Base-by-base conservation (phyloP, 2,329 filamentous ascomycete genomes). In the Neonectria ditissima region DNA sequence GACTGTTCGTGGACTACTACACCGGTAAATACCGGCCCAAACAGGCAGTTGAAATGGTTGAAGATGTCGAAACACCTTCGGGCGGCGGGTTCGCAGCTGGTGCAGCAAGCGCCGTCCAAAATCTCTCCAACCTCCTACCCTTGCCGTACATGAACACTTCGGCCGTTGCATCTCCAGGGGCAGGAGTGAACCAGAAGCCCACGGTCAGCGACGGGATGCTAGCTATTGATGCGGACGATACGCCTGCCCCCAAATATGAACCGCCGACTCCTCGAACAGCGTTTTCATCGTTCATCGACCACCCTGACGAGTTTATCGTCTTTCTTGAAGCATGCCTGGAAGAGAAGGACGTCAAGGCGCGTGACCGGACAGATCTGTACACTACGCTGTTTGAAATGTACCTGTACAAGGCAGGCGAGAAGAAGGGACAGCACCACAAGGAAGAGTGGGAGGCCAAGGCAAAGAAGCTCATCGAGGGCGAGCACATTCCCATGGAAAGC, bases 331-430 rank as follows among this genome's bases (percentile, higher is more conserved):
- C 94, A 5, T 94, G 95, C 65, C 86, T 97, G 5, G 82, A 89
- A 53, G 90, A 94, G 62, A 83, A 89, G 20, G 85, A 87, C 22
- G 79, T 97, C n/a, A 89, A 88, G 20, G 84, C 92, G 37, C 86
- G 89, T 9, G 92, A 97, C 75, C 92, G 89, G 67, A 87, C 91
- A 1, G 97, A 99, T 77, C 84, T 99, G 16, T 96, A 96, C 74
- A 98, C 95, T 0, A 97, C 97, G 0, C 79, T 99, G 14, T 98
- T 99, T 75, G 97, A 99, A 78, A 98, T 99, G 92, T 99, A 98
- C 75, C 83, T 99, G 9, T 92, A 97, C 77, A 96, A 94, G 72
- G 92, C 95, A 22, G 91, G 89, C 63, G 88, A 90, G 62, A 91
- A 91, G 73, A 92, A 90, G 73, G 90, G 90, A 10, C 82, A 84